These are phyloP conservation scores for Draba incana DNA, from an alignment of 345 rosid species.

Conservation along the genomic window DNA sequence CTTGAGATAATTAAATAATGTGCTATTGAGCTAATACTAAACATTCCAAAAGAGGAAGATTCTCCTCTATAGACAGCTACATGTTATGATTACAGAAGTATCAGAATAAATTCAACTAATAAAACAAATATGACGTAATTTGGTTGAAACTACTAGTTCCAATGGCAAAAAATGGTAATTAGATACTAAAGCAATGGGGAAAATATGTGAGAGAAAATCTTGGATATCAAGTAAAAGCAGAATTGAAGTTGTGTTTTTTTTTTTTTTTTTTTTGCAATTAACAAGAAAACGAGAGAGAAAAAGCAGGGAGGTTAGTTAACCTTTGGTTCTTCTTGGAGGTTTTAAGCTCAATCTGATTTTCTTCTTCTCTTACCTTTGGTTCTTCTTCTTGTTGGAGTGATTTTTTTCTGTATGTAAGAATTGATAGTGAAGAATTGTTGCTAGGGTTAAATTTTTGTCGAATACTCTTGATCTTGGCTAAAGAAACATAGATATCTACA, in stretches of 20 bases:
- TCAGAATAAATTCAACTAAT: background rate
- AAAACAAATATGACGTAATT: background rate
- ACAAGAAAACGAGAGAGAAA: background rate
- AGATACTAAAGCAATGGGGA: background rate
- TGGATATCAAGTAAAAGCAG: background rate
- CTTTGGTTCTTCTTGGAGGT: background rate
- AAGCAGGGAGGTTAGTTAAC: no score
- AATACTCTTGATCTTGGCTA: no score
- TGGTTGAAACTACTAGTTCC: background rate
- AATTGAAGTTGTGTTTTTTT: no score
- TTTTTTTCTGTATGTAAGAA: background rate
- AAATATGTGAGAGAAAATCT: background rate
- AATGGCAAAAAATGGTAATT: conserved; percentile 5
- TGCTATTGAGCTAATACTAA: background rate
- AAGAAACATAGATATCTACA: background rate
- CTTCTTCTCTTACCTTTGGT: background rate
- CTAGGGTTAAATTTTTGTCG: background rate
- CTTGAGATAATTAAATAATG: no score
- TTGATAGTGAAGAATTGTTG: background rate
- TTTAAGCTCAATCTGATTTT: background rate
- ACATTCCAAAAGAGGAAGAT: background rate
- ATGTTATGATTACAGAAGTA: no score
- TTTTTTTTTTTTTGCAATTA: no score
- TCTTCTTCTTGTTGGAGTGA: background rate
- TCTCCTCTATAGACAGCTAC: no score